phyloP scores from a whole-genome alignment of 345 rosid genomes.

The Brassica nigra region DNA sequence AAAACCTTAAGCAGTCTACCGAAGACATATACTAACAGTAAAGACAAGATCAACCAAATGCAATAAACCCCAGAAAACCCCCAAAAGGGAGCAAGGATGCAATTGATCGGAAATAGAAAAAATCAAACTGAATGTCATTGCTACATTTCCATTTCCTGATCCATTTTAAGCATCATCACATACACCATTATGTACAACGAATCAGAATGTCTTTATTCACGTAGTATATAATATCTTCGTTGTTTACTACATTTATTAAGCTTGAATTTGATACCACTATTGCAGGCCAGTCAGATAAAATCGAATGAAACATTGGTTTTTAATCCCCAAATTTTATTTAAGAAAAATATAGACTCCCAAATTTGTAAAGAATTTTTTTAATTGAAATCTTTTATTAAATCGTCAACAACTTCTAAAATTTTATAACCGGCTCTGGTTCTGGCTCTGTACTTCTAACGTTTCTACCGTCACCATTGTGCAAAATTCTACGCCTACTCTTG shows the following conservation, averaged over 20 bases:
- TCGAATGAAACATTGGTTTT: too few species aligned
- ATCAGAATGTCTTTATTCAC: not conserved
- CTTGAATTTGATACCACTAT: not conserved
- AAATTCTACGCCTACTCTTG: not conserved
- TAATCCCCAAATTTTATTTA: too few species aligned
- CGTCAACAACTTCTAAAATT: too few species aligned
- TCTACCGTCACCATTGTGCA: not conserved
- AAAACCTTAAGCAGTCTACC: not conserved
- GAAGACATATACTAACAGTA: not conserved
- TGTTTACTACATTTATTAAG: not conserved
- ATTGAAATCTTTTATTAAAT: too few species aligned
- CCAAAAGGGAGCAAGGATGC: not conserved
- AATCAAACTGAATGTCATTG: not conserved
- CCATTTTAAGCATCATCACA: not conserved
- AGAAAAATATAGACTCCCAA: too few species aligned
- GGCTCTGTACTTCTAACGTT: too few species aligned
- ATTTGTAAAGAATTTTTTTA: too few species aligned
- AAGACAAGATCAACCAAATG: not conserved
- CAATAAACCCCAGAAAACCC: not conserved
- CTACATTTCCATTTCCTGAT: not conserved
- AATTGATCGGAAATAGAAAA: not conserved
- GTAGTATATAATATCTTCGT: not conserved
- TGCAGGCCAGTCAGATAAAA: too few species aligned
- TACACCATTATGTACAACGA: not conserved
- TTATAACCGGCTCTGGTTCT: too few species aligned